These are phyloP conservation scores for Macrophomina phaseolina DNA, from an alignment of 2,329 filamentous ascomycete species.

Conservation along the genomic window DNA sequence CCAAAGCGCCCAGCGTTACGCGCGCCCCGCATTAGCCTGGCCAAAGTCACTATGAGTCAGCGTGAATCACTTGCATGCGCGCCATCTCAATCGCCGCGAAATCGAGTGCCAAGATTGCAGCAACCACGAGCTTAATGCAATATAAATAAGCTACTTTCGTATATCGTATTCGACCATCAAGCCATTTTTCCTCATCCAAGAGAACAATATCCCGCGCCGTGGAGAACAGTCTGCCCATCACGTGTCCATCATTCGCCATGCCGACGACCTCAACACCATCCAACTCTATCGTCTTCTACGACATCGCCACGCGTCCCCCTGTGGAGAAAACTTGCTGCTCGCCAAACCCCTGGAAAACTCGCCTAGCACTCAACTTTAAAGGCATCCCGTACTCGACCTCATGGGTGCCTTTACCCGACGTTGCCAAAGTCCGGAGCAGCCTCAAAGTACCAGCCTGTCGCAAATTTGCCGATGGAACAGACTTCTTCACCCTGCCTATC, in stretches of 20 bases:
- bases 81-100: not conserved
- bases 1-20: too few species aligned
- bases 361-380: constrained; percentile 59
- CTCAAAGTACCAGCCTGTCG: constrained; percentile 58
- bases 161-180: not conserved
- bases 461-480: constrained; percentile 61
- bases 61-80: not conserved
- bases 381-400: constrained; percentile 52
- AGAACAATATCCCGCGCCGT: not conserved
- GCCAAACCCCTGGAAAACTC: constrained; percentile 60
- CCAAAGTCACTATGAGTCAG: not conserved
- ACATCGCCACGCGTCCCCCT: constrained; percentile 50
- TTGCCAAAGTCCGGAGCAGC: constrained; percentile 54
- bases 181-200: not conserved
- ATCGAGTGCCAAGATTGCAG: not conserved
- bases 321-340: constrained; percentile 47
- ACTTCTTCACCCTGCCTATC: constrained; percentile 67
- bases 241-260: constrained; percentile 2
- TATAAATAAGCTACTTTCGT: not conserved
- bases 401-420: constrained; percentile 62
- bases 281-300: constrained; percentile 51
- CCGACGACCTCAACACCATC: constrained; percentile 34
- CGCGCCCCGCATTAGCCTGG: too few species aligned
- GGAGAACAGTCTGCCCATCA: not conserved
- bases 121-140: not conserved